These are phyloP conservation scores for Selaginella moellendorffii DNA, from an alignment of 75 land plant species.

Conservation along the genomic window DNA sequence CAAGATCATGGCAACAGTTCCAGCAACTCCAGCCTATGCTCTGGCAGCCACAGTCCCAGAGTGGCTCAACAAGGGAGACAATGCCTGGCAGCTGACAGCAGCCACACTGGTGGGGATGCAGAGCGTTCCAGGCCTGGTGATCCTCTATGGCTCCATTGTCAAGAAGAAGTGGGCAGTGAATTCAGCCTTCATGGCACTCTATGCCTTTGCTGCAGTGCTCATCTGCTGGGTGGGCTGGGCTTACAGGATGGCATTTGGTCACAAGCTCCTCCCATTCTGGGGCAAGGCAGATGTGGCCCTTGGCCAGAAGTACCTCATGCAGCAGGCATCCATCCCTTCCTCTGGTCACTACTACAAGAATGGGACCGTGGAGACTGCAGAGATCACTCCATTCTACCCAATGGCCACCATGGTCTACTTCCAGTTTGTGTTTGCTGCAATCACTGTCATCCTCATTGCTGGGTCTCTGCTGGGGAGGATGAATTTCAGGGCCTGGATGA, in stretches of 20 bases:
- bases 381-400: not conserved
- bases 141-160: constrained; percentile 49
- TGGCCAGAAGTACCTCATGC: not conserved
- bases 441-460: constrained; percentile 1
- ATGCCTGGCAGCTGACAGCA: constrained; percentile 51
- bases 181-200: constrained; percentile 39
- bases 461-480: constrained; percentile 6
- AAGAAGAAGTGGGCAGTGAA: constrained; percentile 55
- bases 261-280: constrained; percentile 2
- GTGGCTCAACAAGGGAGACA: constrained; percentile 56
- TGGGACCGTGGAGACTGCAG: constrained; percentile 3
- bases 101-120: constrained; percentile 47
- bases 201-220: constrained; percentile 8
- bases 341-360: not conserved
- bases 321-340: not conserved
- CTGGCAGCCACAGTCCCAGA: constrained; percentile 19
- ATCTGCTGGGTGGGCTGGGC: constrained; percentile 9
- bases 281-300: constrained; percentile 3
- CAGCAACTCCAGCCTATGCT: too few species aligned
- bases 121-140: constrained; percentile 45
- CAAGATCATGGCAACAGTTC: too few species aligned
- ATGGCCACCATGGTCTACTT: constrained; percentile 5
- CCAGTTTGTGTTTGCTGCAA: constrained; percentile 10
- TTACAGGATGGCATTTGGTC: constrained; percentile 5
- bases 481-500: constrained; percentile 8